A percentile compares a stretch with the other conserved stretches of the same genome.
These are phyloP conservation scores for Ilyonectria destructans DNA, from an alignment of 2,329 filamentous ascomycete genomes.

Conservation along the genomic window DNA sequence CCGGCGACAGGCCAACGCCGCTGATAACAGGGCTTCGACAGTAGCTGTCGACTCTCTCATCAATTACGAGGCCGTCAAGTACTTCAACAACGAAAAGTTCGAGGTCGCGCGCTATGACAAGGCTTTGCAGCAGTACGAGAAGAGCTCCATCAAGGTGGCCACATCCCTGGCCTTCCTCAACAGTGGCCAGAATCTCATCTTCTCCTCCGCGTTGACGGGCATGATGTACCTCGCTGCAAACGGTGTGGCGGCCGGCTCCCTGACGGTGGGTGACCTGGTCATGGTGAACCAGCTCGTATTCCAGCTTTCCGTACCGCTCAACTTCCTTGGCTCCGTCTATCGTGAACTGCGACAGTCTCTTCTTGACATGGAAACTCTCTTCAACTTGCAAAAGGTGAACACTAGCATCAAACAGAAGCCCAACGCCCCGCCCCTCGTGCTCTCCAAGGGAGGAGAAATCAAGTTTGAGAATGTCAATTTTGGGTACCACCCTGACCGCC, in stretches of 20 bases:
- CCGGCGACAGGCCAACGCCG: conserved; percentile 93
- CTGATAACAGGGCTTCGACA: conserved; percentile 95
- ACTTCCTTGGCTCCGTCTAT: conserved; percentile 98
- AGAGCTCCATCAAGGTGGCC: conserved; percentile 95
- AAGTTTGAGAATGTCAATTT: conserved; percentile 96
- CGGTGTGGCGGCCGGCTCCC: conserved; percentile 84
- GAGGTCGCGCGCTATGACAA: conserved; percentile 93
- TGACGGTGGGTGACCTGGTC: conserved; percentile 96
- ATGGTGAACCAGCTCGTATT: conserved; percentile 99
- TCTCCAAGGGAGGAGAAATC: conserved; percentile 89
- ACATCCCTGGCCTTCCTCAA: conserved; percentile 95
- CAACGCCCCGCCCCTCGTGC: conserved; percentile 79
- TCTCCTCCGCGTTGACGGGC: conserved; percentile 90
- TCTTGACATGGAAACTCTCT: conserved; percentile 98
- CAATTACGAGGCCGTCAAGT: conserved; percentile 99
- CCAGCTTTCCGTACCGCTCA: conserved; percentile 95
- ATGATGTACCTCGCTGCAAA: conserved; percentile 99
- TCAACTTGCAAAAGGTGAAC: conserved; percentile 97
- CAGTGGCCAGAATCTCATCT: conserved; percentile 96
- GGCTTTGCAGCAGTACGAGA: conserved; percentile 89
- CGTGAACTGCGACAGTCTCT: conserved; percentile 94
- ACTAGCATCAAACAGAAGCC: conserved; percentile 86
- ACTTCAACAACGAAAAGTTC: conserved; percentile 99
- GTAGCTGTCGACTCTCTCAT: conserved; percentile 97
- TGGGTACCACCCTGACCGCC: conserved; percentile 89